Base-by-base conservation (phyloP, 1,284 basidiomycete genomes). In the Trametes versicolor region DNA sequence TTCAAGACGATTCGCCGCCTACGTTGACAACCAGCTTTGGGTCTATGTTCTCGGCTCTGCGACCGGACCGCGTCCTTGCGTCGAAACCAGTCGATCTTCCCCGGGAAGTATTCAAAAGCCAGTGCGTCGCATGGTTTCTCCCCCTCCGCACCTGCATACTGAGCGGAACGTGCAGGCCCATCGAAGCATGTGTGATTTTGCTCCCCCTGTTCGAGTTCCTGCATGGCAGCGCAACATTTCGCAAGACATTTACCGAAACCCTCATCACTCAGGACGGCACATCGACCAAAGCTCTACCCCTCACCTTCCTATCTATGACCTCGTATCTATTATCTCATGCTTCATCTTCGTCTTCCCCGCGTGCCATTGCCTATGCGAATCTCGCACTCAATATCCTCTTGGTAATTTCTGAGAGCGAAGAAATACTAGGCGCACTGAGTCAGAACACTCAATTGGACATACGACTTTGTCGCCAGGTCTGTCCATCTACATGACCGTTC, bases 241-340 rank as follows among this genome's bases (percentile, higher is more conserved):
- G 79, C 0, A 72, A 77, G 25, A 75, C 86, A 10, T 74, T 90
- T 4, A 63, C 80, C 47, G 79, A 83, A 27, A 72, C 77, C 53
- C 64, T 82, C 25, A 72, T 72, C 5, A 45, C 72, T 10, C 72
- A 75, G 6, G 48, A 68, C 2, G 69, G 67, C 32, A 66, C 68
- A 9, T 62, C 77, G 8, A 79, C 82, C n/a, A 32, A 63, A 0
- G 63, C 29, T 5, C 71, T 84, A 19, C 74, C 82, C 4, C 78
- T 82, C 65, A 83, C 82, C 15, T 71, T 87, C 21, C 67, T 90
- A 58, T 83, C 85, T 2, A 72, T 90, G 57, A 83, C 85, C 3
- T 90, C 89, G 0, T 90, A 90, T 76, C 67, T 90, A 51, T 75
- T 89, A 53, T 84, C 87, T 0, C 88, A 91, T 72, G 88, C 88